Conservation (phyloP, 2,329 filamentous ascomycete genomes). For the Escovopsis weberi region DNA sequence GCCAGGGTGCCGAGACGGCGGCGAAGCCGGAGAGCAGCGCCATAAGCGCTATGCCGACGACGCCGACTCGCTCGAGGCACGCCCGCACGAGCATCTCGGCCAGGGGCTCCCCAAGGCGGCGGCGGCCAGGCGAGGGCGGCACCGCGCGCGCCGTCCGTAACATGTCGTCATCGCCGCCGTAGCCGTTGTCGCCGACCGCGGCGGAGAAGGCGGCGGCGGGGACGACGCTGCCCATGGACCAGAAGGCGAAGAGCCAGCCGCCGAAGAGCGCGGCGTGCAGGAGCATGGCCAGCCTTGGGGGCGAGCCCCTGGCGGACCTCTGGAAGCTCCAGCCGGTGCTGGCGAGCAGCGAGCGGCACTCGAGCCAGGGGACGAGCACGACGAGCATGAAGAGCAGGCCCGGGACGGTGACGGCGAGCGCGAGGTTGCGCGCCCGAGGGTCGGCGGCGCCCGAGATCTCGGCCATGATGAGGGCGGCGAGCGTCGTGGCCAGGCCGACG, state of each 20-base stretch:
- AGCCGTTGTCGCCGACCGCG: too few species aligned
- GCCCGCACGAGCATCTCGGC: conserved; percentile 31
- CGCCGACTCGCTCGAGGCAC: conserved; percentile 56
- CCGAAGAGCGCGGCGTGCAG: conserved; percentile 48
- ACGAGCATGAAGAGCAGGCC: conserved; percentile 59
- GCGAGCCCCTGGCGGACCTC: conserved; percentile 37
- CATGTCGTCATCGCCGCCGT: too few species aligned
- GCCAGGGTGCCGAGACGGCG: conserved; percentile 77
- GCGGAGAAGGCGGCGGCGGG: conserved; percentile 16
- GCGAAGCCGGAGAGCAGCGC: conserved; percentile 79
- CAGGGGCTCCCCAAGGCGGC: background rate
- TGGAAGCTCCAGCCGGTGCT: conserved; percentile 48
- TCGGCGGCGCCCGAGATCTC: conserved; percentile 69
- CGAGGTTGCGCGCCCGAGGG: conserved; percentile 49
- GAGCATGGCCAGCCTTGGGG: conserved; percentile 48
- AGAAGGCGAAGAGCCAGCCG: conserved; percentile 60
- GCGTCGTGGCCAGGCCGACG: conserved; percentile 59
- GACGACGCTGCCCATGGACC: conserved; percentile 56
- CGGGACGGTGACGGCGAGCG: conserved; percentile 54
- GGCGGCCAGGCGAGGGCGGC: conserved; percentile 7
- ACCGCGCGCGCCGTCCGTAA: conserved; percentile 1
- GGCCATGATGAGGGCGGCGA: conserved; percentile 69
- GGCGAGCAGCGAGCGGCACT: conserved; percentile 51
- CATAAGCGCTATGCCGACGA: conserved; percentile 78
- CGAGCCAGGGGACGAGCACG: conserved; percentile 62